phyloP scores from a whole-genome alignment of 345 rosid species.

The Eutrema heterophyllum region DNA sequence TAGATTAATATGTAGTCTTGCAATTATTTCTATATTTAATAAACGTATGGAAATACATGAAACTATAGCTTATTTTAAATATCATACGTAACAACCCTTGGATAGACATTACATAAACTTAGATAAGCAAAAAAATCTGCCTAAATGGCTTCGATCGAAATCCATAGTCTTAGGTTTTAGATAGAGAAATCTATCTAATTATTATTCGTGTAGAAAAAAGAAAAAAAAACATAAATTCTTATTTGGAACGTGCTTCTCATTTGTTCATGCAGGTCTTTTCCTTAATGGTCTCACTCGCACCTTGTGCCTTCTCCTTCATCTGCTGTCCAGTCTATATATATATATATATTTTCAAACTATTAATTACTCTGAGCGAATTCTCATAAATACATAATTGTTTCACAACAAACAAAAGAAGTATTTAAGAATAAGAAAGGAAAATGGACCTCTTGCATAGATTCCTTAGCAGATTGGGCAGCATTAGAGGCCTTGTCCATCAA shows the following conservation, averaged over 20 bases:
- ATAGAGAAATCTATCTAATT: slow-evolving; percentile 26
- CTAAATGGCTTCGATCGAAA: slow-evolving; percentile 9
- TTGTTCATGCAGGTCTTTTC: slow-evolving; percentile 53
- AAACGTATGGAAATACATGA: too few relatives aligned
- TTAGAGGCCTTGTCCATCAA: slow-evolving; percentile 51
- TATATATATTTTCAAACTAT: too few relatives aligned
- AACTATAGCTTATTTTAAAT: too few relatives aligned
- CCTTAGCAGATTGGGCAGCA: slow-evolving; percentile 68
- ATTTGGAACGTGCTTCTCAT: slow-evolving; percentile 22
- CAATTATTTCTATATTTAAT: too few relatives aligned
- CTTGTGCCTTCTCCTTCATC: slow-evolving; percentile 55
- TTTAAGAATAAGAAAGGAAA: neutral
- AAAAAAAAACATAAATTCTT: neutral
- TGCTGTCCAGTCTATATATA: slow-evolving; percentile 49
- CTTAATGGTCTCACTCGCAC: slow-evolving; percentile 57
- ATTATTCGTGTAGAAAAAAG: neutral
- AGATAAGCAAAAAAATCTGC: neutral
- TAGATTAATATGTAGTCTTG: too few relatives aligned
- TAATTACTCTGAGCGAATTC: neutral
- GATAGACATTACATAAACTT: neutral
- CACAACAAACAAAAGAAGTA: neutral
- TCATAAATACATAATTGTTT: neutral
- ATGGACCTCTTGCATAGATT: slow-evolving; percentile 51
- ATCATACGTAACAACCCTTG: neutral
- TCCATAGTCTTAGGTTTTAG: slow-evolving; percentile 4